Evolutionary conservation across 257 asterid species (phyloP).

Genomic region (Solanum tacnaense): DNA sequence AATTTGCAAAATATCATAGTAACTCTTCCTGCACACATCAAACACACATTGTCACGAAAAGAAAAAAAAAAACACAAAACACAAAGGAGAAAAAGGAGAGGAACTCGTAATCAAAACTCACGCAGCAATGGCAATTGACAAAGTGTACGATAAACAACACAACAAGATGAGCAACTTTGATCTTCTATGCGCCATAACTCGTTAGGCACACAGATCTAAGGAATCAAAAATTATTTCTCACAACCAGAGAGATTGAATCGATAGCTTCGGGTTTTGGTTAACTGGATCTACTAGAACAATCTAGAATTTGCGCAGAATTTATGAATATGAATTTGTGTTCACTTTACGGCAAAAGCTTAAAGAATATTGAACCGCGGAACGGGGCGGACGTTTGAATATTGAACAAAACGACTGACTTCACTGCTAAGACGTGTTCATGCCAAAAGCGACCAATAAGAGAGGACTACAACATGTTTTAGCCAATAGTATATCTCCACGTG

Average conservation of each 20-base stretch:
- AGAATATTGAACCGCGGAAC: background rate
- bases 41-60: background rate
- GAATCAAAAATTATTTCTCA: background rate
- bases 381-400: background rate
- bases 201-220: slow-evolving; percentile 36
- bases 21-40: slow-evolving; percentile 54
- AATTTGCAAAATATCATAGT: slow-evolving; percentile 73
- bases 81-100: background rate
- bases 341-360: background rate
- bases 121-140: slow-evolving; percentile 68
- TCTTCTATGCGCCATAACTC: slow-evolving; percentile 60
- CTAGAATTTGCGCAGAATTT: background rate
- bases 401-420: background rate
- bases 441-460: background rate
- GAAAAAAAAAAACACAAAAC: background rate
- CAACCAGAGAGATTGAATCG: background rate
- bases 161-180: slow-evolving; percentile 38
- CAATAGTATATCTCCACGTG: background rate
- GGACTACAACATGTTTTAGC: background rate
- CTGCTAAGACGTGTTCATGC: background rate
- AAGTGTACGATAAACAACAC: slow-evolving; percentile 33
- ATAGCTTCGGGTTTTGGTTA: background rate
- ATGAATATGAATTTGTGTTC: background rate
- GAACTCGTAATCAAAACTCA: slow-evolving; percentile 18
- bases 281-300: background rate